These are phyloP conservation scores for Collybia nuda DNA, from an alignment of 768 basidiomycete species.

Conservation along the genomic window DNA sequence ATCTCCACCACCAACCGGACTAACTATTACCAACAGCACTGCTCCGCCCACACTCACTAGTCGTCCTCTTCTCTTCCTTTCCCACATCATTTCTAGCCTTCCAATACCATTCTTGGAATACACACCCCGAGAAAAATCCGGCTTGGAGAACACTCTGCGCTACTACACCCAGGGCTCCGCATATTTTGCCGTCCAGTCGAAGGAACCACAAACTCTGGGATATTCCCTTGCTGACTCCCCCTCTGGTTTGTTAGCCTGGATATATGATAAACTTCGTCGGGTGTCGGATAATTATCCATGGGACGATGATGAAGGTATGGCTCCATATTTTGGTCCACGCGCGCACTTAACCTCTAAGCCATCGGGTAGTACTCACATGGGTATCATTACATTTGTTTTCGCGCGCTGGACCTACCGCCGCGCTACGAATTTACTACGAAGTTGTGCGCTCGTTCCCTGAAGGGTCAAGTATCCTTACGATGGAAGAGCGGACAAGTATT, in stretches of 20 bases:
- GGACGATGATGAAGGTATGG: slow-evolving; percentile 54
- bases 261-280: slow-evolving; percentile 49
- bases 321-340: neutral
- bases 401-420: slow-evolving; percentile 55
- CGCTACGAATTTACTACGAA: slow-evolving; percentile 62
- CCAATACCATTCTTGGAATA: slow-evolving; percentile 13
- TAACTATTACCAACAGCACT: neutral
- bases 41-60: slow-evolving; percentile 17
- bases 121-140: slow-evolving; percentile 31
- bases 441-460: slow-evolving; percentile 13
- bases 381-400: slow-evolving; percentile 63
- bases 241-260: slow-evolving; percentile 51
- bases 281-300: slow-evolving; percentile 56
- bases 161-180: slow-evolving; percentile 29
- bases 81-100: slow-evolving; percentile 21
- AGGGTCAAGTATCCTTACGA: slow-evolving; percentile 4
- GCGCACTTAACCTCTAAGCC: neutral
- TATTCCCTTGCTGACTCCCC: slow-evolving; percentile 60
- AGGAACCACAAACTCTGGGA: slow-evolving; percentile 52
- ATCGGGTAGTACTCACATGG: slow-evolving; percentile 54
- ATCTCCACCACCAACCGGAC: neutral
- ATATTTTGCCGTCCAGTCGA: slow-evolving; percentile 41
- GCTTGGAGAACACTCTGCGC: slow-evolving; percentile 25
- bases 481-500: slow-evolving; percentile 19
- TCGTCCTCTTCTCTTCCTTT: slow-evolving; percentile 23